phyloP scores from a whole-genome alignment of 192 early-diverging fungal genomes.

The Dissophora globulifera region DNA sequence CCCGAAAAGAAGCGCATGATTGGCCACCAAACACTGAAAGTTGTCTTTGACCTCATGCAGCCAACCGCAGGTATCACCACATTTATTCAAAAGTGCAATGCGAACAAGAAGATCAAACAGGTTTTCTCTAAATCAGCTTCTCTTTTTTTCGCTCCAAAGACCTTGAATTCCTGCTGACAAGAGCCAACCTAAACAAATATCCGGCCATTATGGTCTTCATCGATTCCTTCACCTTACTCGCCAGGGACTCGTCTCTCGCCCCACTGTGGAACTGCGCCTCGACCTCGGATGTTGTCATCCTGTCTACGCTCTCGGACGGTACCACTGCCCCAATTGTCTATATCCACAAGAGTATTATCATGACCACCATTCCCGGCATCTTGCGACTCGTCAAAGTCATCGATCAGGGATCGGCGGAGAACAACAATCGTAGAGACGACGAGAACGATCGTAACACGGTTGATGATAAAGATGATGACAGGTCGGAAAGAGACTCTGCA shows the following conservation, averaged over 20 bases:
- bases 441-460: too few species aligned
- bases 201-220: neutral
- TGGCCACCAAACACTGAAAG: neutral
- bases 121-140: neutral
- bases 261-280: neutral
- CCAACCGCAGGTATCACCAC: neutral
- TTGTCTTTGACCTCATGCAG: neutral
- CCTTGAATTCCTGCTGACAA: neutral
- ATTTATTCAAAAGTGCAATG: too few species aligned
- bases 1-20: neutral
- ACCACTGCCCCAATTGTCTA: neutral
- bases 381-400: neutral
- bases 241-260: neutral
- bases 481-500: too few species aligned
- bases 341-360: conserved; percentile 4
- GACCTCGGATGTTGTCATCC: neutral
- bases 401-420: too few species aligned
- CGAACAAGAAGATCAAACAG: too few species aligned
- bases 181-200: neutral
- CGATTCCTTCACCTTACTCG: neutral
- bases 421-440: too few species aligned
- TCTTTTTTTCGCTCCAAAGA: neutral
- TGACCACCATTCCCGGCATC: neutral
- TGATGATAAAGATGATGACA: too few species aligned
- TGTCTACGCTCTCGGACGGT: neutral